phyloP scores from a whole-genome alignment of 108 stramenopile genomes.

The Bacterosira constricta region DNA sequence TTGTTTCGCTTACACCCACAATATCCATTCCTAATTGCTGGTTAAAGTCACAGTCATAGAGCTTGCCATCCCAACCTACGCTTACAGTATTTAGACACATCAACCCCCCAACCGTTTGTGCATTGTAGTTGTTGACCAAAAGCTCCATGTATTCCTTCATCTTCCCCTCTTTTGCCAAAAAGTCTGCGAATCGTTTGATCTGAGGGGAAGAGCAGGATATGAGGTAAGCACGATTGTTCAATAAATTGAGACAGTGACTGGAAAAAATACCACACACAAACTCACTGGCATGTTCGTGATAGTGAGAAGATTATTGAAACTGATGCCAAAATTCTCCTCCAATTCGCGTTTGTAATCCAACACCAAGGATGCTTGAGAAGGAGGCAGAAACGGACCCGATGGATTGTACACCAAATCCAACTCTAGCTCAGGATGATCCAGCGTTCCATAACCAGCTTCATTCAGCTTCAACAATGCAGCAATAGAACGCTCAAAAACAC shows the following conservation, averaged over 20 bases:
- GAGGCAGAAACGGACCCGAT: constrained; percentile 93
- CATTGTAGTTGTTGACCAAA: constrained; percentile 94
- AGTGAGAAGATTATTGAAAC: constrained; percentile 90
- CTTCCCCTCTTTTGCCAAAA: constrained; percentile 84
- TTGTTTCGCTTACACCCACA: constrained; percentile 42
- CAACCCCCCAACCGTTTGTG: constrained; percentile 71
- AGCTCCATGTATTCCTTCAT: constrained; percentile 96
- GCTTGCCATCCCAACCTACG: constrained; percentile 80
- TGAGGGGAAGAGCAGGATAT: neutral
- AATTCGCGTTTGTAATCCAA: constrained; percentile 89
- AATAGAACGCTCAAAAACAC: constrained; percentile 94
- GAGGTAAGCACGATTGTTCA: no score
- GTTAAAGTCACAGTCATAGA: constrained; percentile 98
- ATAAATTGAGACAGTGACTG: no score
- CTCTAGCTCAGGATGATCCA: constrained; percentile 48
- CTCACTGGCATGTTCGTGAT: constrained; percentile 97
- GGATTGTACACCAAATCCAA: constrained; percentile 98
- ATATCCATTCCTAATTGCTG: constrained; percentile 93
- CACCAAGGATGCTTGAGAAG: constrained; percentile 77
- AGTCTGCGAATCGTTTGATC: constrained; percentile 96
- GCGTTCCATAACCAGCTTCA: constrained; percentile 86
- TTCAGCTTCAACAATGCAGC: constrained; percentile 89
- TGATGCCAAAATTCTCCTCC: constrained; percentile 88
- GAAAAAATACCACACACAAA: no score
- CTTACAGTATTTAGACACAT: constrained; percentile 90